Base-by-base conservation (phyloP, 2,329 filamentous ascomycete genomes). In the Camillea tinctor region DNA sequence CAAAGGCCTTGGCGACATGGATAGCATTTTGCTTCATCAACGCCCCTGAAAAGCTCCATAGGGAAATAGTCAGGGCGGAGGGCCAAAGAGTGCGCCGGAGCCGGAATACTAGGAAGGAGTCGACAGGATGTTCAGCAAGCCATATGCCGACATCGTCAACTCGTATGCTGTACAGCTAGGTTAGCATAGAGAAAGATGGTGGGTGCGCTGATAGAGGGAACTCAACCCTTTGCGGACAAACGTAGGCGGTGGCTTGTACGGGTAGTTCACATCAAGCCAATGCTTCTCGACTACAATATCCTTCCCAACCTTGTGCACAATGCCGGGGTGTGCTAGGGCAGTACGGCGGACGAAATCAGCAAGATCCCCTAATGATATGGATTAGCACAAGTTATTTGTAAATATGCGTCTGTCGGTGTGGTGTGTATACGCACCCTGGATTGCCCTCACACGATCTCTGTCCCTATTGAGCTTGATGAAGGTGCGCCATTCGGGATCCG, bases 181-280 rank as follows among this genome's bases (percentile, higher is more conserved):
- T 54, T 20, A 2, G 7, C 36, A 8, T 7, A 55, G 11, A 17
- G 44, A 2, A 40, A 4, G n/a, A 19, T 56, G 8, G n/a, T 30
- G 9, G 13, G 40, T 19, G 7, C 26, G 30, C 9, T 2, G 20
- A 23, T 24, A 15, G n/a, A n/a, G 26, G 60, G 44, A 40, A 15
- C 15, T 40, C 79, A 65, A 89, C 87, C 86, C 87, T 54, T 81
- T 81, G 60, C 84, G 80, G 61, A 81, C 78, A 59, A 84, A 87
- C 57, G 79, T 80, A 4, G 87, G 86, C 1, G 88, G 86, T 50
- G 87, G 84, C 40, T 75, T 76, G 50, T 75, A 73, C 0, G 88
- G 88, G 63, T 84, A 89, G 54, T 86, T 79, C 23, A 88, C 76
- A 49, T 88, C 81, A 24, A 90, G 76, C 87, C 86, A 89, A 55